phyloP scores from a whole-genome alignment of 78 protist species.

The Monocercomonoides exilis region DNA sequence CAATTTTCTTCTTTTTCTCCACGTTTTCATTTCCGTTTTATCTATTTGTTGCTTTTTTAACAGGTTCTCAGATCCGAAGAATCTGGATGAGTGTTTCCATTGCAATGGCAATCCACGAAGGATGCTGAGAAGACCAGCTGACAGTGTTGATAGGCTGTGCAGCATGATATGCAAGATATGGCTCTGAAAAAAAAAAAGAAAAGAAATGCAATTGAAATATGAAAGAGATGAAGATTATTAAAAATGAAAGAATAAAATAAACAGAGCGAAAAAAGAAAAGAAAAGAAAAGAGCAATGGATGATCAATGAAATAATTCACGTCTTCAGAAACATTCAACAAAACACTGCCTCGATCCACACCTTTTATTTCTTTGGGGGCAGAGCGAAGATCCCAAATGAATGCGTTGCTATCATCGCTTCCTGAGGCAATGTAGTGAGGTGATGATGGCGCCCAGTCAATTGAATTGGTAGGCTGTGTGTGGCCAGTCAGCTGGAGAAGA shows the following conservation, averaged over 20 bases:
- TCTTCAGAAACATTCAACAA: background rate
- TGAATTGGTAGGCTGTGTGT: slow-evolving; percentile 64
- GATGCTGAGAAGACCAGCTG: slow-evolving; percentile 70
- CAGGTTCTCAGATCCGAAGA: slow-evolving; percentile 25
- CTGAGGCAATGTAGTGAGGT: slow-evolving; percentile 79
- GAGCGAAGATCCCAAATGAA: slow-evolving; percentile 89
- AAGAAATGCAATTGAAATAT: background rate
- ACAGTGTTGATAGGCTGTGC: slow-evolving; percentile 35
- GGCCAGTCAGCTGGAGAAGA: slow-evolving; percentile 62
- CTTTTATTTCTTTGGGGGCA: slow-evolving; percentile 69
- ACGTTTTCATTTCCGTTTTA: background rate
- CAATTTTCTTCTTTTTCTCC: too few relatives aligned
- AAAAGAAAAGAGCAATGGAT: too few relatives aligned
- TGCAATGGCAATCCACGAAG: slow-evolving; percentile 82
- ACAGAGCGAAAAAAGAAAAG: too few relatives aligned
- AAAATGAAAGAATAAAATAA: too few relatives aligned
- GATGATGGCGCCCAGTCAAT: slow-evolving; percentile 95
- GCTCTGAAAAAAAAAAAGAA: slow-evolving; percentile 25
- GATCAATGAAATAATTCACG: background rate
- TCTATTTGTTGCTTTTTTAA: background rate
- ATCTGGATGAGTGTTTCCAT: slow-evolving; percentile 50
- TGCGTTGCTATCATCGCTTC: slow-evolving; percentile 69
- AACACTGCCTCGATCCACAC: too few relatives aligned
- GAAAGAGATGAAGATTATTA: background rate
- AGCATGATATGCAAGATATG: slow-evolving; percentile 69